These are phyloP conservation scores for Citrus unshiu DNA, from an alignment of 345 rosid species.

Conservation along the genomic window DNA sequence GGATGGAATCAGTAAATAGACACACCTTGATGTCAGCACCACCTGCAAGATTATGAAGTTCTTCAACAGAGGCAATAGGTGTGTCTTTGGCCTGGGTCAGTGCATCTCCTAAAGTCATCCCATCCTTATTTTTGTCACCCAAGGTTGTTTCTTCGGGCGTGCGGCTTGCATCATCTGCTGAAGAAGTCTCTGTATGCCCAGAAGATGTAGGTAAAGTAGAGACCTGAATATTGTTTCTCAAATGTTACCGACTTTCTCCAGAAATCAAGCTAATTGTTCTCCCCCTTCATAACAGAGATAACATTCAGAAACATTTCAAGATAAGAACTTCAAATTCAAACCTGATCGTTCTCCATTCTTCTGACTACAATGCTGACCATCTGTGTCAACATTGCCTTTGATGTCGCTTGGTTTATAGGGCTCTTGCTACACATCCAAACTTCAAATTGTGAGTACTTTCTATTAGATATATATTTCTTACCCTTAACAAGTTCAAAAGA, in stretches of 20 bases:
- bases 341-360: conserved; percentile 95
- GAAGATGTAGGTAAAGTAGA: conserved; percentile 47
- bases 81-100: conserved; percentile 69
- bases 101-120: conserved; percentile 75
- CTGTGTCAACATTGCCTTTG: conserved; percentile 99
- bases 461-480: conserved; percentile 9
- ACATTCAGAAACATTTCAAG: conserved; percentile 3
- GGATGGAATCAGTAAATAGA: not conserved
- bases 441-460: conserved; percentile 22
- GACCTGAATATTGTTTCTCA: conserved; percentile 48
- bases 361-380: conserved; percentile 91
- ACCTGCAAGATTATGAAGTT: conserved; percentile 89
- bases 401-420: conserved; percentile 94
- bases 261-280: conserved; percentile 14
- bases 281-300: not conserved
- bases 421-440: conserved; percentile 79
- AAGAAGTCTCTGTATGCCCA: conserved; percentile 43
- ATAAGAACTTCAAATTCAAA: conserved; percentile 29
- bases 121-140: conserved; percentile 59
- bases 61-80: conserved; percentile 91
- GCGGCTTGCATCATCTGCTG: conserved; percentile 42
- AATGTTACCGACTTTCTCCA: conserved; percentile 22
- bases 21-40: conserved; percentile 97
- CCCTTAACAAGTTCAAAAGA: conserved; percentile 1
- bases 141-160: conserved; percentile 48